These are phyloP conservation scores for Debaryomycetaceae sp. DNA, from an alignment of 1,139 yeast species.

Conservation along the genomic window DNA sequence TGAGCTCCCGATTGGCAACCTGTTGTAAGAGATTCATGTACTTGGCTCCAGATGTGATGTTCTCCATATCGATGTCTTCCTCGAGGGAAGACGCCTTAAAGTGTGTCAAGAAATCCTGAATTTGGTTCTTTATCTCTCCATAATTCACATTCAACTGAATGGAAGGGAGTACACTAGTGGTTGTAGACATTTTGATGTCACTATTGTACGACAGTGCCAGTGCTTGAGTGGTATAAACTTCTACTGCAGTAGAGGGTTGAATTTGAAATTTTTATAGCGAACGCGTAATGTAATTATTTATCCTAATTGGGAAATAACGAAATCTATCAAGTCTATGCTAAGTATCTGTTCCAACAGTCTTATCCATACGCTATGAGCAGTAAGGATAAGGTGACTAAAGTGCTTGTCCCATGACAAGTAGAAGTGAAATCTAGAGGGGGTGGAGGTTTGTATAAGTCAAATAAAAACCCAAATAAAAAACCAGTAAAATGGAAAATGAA, in stretches of 20 bases:
- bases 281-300: slow-evolving; percentile 9
- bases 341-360: no score
- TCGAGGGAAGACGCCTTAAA: slow-evolving; percentile 43
- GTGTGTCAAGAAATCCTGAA: slow-evolving; percentile 58
- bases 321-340: background rate
- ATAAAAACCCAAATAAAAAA: no score
- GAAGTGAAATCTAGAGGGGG: background rate
- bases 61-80: slow-evolving; percentile 17
- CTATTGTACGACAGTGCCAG: background rate
- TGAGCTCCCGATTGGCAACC: slow-evolving; percentile 76
- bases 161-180: slow-evolving; percentile 47
- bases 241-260: background rate
- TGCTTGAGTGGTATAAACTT: background rate
- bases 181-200: slow-evolving; percentile 21
- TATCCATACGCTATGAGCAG: background rate
- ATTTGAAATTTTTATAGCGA: slow-evolving; percentile 5
- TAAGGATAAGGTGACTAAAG: background rate
- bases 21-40: slow-evolving; percentile 73
- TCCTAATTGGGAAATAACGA: slow-evolving; percentile 7
- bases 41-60: slow-evolving; percentile 52
- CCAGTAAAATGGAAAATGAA: no score
- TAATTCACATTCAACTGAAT: slow-evolving; percentile 64
- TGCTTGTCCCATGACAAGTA: background rate
- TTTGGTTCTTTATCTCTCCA: slow-evolving; percentile 46
- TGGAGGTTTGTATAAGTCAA: no score